Evolutionary conservation across 352 stramenopile species (phyloP).

Genomic region (Paralagenidium karlingii): DNA sequence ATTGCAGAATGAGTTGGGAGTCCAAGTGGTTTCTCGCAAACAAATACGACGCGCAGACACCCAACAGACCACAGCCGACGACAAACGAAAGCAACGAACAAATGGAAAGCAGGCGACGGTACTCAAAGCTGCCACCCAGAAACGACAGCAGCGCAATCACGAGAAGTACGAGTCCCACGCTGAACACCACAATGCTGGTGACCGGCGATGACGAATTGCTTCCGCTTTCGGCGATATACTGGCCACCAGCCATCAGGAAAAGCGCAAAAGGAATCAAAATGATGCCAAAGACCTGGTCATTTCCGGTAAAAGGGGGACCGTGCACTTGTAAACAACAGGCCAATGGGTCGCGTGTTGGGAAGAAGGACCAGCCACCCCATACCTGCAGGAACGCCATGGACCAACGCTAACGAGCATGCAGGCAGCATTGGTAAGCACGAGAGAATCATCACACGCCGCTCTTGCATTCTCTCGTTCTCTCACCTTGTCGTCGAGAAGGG

Average conservation of each 20-base stretch:
- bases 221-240: constrained; percentile 62
- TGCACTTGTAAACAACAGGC: too few species aligned
- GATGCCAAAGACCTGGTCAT: constrained; percentile 44
- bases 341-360: not conserved
- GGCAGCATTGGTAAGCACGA: too few species aligned
- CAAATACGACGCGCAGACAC: constrained; percentile 42
- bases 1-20: constrained; percentile 36
- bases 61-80: constrained; percentile 28
- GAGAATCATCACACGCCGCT: too few species aligned
- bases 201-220: constrained; percentile 49
- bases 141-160: constrained; percentile 49
- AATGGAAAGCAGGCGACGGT: constrained; percentile 54
- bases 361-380: not conserved
- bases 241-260: constrained; percentile 50
- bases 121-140: constrained; percentile 60
- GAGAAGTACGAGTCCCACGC: constrained; percentile 31
- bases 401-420: too few species aligned
- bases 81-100: constrained; percentile 50
- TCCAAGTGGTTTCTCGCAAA: constrained; percentile 30
- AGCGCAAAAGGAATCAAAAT: constrained; percentile 49
- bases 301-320: too few species aligned
- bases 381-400: constrained; percentile 51
- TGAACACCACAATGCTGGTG: constrained; percentile 58
- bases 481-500: constrained; percentile 37
- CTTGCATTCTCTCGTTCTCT: too few species aligned